Conservation (phyloP, 768 basidiomycete genomes). For the Naganishia friedmannii region DNA sequence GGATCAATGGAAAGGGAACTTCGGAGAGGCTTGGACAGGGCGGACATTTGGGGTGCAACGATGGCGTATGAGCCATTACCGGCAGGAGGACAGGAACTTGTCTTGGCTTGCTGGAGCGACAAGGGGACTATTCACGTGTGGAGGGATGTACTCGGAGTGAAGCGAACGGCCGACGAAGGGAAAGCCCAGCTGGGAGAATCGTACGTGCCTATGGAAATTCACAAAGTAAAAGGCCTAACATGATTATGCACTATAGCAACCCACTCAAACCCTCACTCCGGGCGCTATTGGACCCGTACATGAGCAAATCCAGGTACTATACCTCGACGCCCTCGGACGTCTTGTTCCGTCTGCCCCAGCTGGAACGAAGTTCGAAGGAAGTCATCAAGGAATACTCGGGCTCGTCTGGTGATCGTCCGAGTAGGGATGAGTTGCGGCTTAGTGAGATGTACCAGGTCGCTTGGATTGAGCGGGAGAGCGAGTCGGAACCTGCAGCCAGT, state of each 20-base stretch:
- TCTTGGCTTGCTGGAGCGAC: conserved; percentile 51
- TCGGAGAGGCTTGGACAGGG: conserved; percentile 49
- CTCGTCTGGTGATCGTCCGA: conserved; percentile 33
- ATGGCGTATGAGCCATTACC: conserved; percentile 26
- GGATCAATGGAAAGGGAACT: conserved; percentile 47
- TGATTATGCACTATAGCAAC: conserved; percentile 30
- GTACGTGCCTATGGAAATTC: conserved; percentile 25
- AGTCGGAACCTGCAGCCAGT: neutral
- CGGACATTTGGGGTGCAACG: conserved; percentile 48
- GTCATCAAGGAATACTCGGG: conserved; percentile 35
- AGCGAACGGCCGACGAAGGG: conserved; percentile 26
- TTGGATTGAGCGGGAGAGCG: conserved; percentile 45
- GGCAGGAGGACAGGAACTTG: conserved; percentile 23
- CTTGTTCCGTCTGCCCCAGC: conserved; percentile 47
- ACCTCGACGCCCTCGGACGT: conserved; percentile 46
- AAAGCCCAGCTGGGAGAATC: conserved; percentile 10
- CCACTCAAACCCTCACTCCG: conserved; percentile 25
- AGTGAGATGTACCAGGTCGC: conserved; percentile 47
- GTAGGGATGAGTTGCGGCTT: conserved; percentile 34
- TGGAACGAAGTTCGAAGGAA: conserved; percentile 37
- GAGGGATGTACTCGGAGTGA: conserved; percentile 32
- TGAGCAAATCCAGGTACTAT: conserved; percentile 52
- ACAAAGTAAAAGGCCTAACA: no score
- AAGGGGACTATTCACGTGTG: conserved; percentile 53
- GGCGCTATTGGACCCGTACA: conserved; percentile 42